phyloP scores from a whole-genome alignment of 1,284 basidiomycete species.

The Sutorius eximius region DNA sequence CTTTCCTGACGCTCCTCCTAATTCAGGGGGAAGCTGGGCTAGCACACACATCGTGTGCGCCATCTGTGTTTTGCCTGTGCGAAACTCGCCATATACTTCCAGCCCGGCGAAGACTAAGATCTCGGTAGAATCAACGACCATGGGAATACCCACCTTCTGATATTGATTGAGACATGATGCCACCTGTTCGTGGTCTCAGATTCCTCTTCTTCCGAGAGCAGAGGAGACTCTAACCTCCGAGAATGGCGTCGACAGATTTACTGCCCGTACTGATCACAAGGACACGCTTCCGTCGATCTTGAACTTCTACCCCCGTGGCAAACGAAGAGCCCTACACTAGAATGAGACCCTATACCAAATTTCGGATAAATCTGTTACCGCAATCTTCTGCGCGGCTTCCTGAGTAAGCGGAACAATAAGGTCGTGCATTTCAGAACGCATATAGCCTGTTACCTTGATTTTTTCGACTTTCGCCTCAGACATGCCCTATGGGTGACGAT shows the following conservation, averaged over 20 bases:
- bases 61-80: constrained; percentile 89
- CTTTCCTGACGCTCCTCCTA: constrained; percentile 90
- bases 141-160: constrained; percentile 65
- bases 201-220: too few species aligned
- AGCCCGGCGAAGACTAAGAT: constrained; percentile 4
- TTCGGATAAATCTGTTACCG: constrained; percentile 43
- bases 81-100: constrained; percentile 75
- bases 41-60: constrained; percentile 92
- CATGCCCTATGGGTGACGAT: constrained; percentile 56
- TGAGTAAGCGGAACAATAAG: constrained; percentile 31
- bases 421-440: constrained; percentile 16
- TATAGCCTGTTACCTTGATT: constrained; percentile 66
- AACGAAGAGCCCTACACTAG: constrained; percentile 76
- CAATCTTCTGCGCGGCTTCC: constrained; percentile 85
- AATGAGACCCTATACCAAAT: constrained; percentile 1
- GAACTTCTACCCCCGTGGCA: constrained; percentile 84
- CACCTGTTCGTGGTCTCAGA: constrained; percentile 48
- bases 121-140: not conserved
- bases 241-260: constrained; percentile 84
- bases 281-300: constrained; percentile 81
- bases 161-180: constrained; percentile 87
- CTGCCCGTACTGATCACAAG: constrained; percentile 84
- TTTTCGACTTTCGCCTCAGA: constrained; percentile 94
- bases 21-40: constrained; percentile 82
- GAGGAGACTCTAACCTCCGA: constrained; percentile 61